Conservation (phyloP, 805 yeast species). For the Suhomyces tanzawaensis region DNA sequence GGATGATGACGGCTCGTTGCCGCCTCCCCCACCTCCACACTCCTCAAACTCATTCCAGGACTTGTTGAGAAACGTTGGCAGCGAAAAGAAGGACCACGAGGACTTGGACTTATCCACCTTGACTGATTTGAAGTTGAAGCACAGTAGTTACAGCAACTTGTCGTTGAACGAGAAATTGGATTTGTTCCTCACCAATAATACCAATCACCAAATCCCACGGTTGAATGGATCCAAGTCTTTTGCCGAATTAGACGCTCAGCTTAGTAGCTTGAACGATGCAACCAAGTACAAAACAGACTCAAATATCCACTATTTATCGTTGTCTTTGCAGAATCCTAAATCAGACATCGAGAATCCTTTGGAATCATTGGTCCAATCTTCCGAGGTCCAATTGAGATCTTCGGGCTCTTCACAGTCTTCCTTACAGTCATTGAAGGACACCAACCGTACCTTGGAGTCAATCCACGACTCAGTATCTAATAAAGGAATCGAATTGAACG, state of each 20-base stretch:
- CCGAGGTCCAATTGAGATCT: slow-evolving; percentile 24
- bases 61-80: slow-evolving; percentile 1
- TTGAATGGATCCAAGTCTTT: slow-evolving; percentile 13
- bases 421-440: slow-evolving; percentile 31
- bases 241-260: slow-evolving; percentile 36
- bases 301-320: slow-evolving; percentile 36
- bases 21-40: slow-evolving; percentile 14
- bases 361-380: slow-evolving; percentile 25
- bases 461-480: slow-evolving; percentile 14
- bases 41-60: slow-evolving; percentile 6
- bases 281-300: slow-evolving; percentile 25
- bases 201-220: slow-evolving; percentile 4
- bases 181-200: slow-evolving; percentile 30
- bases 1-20: slow-evolving; percentile 14
- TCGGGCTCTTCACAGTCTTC: slow-evolving; percentile 43
- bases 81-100: slow-evolving; percentile 7
- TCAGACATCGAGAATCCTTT: slow-evolving; percentile 30
- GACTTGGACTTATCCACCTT: slow-evolving; percentile 15
- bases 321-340: slow-evolving; percentile 22
- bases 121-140: slow-evolving; percentile 21
- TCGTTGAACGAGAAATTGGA: slow-evolving; percentile 46
- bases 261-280: slow-evolving; percentile 28
- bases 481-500: slow-evolving; percentile 30
- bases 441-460: slow-evolving; percentile 25
- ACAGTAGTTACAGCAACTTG: slow-evolving; percentile 26